phyloP scores from a whole-genome alignment of 306 rosid genomes.

The Crotalaria pallida region DNA sequence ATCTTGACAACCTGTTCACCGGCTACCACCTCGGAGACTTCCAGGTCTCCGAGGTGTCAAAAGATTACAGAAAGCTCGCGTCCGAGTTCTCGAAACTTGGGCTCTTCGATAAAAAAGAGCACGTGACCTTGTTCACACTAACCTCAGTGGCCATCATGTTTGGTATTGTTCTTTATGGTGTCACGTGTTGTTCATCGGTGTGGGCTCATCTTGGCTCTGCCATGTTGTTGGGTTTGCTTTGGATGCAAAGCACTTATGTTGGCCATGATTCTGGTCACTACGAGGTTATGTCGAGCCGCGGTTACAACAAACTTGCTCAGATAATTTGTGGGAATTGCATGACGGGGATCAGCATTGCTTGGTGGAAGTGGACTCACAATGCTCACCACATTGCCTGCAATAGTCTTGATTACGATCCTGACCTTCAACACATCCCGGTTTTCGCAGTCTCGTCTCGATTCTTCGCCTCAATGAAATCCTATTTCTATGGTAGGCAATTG shows the following conservation, averaged over 20 bases:
- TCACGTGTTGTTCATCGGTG: slow-evolving; percentile 24
- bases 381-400: slow-evolving; percentile 73
- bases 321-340: slow-evolving; percentile 59
- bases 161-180: slow-evolving; percentile 36
- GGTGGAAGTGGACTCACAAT: slow-evolving; percentile 94
- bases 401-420: slow-evolving; percentile 78
- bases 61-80: slow-evolving; percentile 47
- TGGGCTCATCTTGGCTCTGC: slow-evolving; percentile 60
- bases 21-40: slow-evolving; percentile 39
- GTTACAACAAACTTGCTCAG: slow-evolving; percentile 39
- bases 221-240: slow-evolving; percentile 49
- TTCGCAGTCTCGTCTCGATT: slow-evolving; percentile 55
- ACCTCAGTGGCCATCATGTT: slow-evolving; percentile 26
- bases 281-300: slow-evolving; percentile 41
- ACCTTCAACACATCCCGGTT: slow-evolving; percentile 73
- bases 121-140: background rate
- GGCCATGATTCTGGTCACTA: slow-evolving; percentile 79
- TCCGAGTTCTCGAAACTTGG: slow-evolving; percentile 41
- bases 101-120: slow-evolving; percentile 45
- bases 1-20: slow-evolving; percentile 45
- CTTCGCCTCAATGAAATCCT: slow-evolving; percentile 49
- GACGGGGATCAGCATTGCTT: slow-evolving; percentile 78
- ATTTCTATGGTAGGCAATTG: slow-evolving; percentile 54
- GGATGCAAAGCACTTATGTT: slow-evolving; percentile 66
- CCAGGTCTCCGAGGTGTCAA: slow-evolving; percentile 49